These are phyloP conservation scores for Phytophthora citricola DNA, from an alignment of 352 stramenopile genomes.

Conservation along the genomic window DNA sequence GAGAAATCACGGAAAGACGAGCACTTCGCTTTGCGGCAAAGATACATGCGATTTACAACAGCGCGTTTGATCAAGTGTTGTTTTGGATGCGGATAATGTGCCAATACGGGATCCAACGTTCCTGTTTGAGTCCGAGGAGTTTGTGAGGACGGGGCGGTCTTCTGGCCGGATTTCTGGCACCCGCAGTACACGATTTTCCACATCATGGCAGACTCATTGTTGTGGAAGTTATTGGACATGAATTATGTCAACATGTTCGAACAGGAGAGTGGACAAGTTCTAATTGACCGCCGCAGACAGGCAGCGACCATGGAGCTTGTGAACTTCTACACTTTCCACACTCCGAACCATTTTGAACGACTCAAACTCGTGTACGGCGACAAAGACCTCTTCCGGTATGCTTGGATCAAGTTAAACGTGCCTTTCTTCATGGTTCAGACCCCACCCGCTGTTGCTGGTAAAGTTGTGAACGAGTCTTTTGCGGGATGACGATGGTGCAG, in stretches of 20 bases:
- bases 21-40: constrained; percentile 61
- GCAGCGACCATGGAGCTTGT: constrained; percentile 38
- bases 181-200: constrained; percentile 67
- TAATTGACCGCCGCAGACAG: constrained; percentile 51
- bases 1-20: constrained; percentile 30
- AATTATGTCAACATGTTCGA: constrained; percentile 69
- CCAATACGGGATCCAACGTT: constrained; percentile 53
- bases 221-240: constrained; percentile 60
- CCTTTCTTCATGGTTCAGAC: constrained; percentile 55
- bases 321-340: constrained; percentile 52
- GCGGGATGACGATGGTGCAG: constrained; percentile 60
- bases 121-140: constrained; percentile 50
- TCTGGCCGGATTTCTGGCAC: constrained; percentile 81
- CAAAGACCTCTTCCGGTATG: constrained; percentile 66
- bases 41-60: constrained; percentile 54
- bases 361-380: constrained; percentile 59
- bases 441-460: constrained; percentile 43
- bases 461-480: constrained; percentile 46
- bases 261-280: constrained; percentile 67
- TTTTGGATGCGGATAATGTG: constrained; percentile 70
- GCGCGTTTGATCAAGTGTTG: constrained; percentile 48
- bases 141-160: constrained; percentile 50
- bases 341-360: constrained; percentile 39
- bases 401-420: constrained; percentile 54
- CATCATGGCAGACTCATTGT: constrained; percentile 52